Evolutionary conservation across 176 grass and related monocot species (phyloP), one percentile per base, ranked within the genome.

Genomic region (Melocanna baccifera): DNA sequence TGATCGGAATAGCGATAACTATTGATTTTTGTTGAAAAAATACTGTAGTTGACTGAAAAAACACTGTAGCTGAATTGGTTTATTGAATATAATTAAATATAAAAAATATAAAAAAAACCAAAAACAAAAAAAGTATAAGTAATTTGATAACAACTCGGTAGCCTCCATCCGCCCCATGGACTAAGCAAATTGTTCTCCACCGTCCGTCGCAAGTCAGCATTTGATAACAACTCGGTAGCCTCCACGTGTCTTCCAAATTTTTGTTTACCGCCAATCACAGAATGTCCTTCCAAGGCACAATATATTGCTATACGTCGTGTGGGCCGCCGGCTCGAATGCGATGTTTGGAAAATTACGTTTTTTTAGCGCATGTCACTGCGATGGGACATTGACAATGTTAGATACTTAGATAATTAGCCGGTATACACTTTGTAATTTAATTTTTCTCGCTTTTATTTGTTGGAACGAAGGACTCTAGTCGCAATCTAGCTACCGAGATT

Each of bases 281-380:
- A 36, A 43, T 29, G 75, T 4, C 26, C 4, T 37, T 52, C 58
- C 7, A 73, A 73, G 22, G 42, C 69, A 37, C 50, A 66, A 25
- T 52, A 40, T 55, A 67, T 48, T 30, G 18, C 1, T 15, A 51
- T 8, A 20, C n/a, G 53, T n/a, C 67, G 14, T 37, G 16, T 1
- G 23, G 22, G 47, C 28, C 58, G 9, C 28, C 1, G 48, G 57
- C 41, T 10, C 0, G 84, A 71, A 20, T 37, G 53, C 14, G 55
- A 86, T 55, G 75, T 37, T 86, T 40, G 76, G 56, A 73, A 40
- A 43, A 48, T 80, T n/a, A n/a, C 34, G 67, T 56, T 59, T 59
- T 15, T 64, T 51, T 10, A 52, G 30, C 10, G 3, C 22, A 22
- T 22, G 75, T 81, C 51, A 51, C 20, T 30, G 68, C 34, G 77